These are phyloP conservation scores for Acanthamoeba lenticulata DNA, from an alignment of 208 protist genomes.

Conservation along the genomic window DNA sequence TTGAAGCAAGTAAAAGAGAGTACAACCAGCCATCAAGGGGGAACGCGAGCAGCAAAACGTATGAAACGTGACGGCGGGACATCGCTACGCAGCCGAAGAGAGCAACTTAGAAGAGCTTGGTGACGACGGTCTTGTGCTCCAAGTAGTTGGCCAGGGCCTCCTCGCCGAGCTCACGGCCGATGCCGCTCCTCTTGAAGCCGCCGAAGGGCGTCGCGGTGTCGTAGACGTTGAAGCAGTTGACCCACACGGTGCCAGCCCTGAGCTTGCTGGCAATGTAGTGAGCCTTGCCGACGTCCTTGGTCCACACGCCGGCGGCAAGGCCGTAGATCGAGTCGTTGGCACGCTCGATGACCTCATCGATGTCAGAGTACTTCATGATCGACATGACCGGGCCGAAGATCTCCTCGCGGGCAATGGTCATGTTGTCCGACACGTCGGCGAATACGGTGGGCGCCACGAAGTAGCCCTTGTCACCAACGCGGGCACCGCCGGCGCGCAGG, in stretches of 20 bases:
- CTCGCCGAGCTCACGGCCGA: constrained; percentile 89
- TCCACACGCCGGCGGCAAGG: constrained; percentile 90
- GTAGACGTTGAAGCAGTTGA: constrained; percentile 91
- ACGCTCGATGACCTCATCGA: constrained; percentile 88
- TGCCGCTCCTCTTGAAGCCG: constrained; percentile 91
- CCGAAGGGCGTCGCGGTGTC: constrained; percentile 88
- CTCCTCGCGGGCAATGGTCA: constrained; percentile 89
- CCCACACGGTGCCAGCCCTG: constrained; percentile 91
- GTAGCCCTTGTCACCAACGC: constrained; percentile 85
- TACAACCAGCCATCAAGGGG: no score
- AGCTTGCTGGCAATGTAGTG: constrained; percentile 79
- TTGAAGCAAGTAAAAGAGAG: no score
- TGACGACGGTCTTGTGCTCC: constrained; percentile 86
- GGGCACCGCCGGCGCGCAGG: constrained; percentile 83
- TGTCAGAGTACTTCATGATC: constrained; percentile 89
- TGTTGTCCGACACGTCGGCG: constrained; percentile 86
- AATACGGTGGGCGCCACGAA: constrained; percentile 92
- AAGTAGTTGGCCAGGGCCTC: constrained; percentile 88
- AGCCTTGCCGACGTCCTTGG: constrained; percentile 87
- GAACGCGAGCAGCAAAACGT: no score
- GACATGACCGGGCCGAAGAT: constrained; percentile 92
- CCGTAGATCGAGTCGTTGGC: constrained; percentile 90
- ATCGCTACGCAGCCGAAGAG: no score
- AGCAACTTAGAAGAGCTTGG: constrained; percentile 57
- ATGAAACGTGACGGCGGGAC: no score